phyloP scores from a whole-genome alignment of 192 early-diverging fungal genomes.

The Linnemannia schmuckeri region DNA sequence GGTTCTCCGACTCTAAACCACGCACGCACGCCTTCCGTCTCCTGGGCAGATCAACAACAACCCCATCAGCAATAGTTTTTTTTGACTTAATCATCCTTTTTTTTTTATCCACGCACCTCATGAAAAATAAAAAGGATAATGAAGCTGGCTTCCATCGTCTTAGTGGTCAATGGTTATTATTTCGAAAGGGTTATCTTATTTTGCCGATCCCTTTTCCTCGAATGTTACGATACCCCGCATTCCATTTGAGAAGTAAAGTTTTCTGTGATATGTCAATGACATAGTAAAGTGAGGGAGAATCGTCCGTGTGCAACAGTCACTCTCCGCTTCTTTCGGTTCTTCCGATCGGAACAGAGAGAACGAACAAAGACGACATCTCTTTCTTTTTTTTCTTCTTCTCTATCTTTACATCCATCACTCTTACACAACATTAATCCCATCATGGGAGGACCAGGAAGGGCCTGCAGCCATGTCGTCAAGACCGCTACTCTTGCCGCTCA shows the following conservation, averaged over 20 bases:
- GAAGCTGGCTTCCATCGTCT: background rate
- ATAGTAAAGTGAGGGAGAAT: background rate
- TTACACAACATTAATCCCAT: background rate
- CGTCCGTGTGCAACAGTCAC: background rate
- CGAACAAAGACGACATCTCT: background rate
- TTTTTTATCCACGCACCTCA: background rate
- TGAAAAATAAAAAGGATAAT: background rate
- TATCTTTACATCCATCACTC: background rate
- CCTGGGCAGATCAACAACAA: constrained; percentile 52
- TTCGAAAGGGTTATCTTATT: too few relatives aligned
- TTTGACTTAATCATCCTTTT: background rate
- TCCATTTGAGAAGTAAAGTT: background rate
- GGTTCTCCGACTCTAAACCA: constrained; percentile 40
- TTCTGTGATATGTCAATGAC: background rate
- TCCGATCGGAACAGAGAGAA: background rate
- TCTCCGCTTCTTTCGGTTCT: background rate
- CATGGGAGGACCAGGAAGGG: constrained; percentile 18
- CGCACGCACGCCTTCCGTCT: constrained; percentile 37
- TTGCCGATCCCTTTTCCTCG: background rate
- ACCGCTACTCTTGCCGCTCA: background rate
- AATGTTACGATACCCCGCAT: background rate
- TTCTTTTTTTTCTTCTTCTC: background rate
- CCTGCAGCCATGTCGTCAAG: constrained; percentile 7
- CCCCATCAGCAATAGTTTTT: constrained; percentile 11
- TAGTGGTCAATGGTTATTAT: background rate